Evolutionary conservation across 805 yeast genomes (phyloP), one percentile per base, ranked within the genome.

Genomic region (Clavispora vitiphila): DNA sequence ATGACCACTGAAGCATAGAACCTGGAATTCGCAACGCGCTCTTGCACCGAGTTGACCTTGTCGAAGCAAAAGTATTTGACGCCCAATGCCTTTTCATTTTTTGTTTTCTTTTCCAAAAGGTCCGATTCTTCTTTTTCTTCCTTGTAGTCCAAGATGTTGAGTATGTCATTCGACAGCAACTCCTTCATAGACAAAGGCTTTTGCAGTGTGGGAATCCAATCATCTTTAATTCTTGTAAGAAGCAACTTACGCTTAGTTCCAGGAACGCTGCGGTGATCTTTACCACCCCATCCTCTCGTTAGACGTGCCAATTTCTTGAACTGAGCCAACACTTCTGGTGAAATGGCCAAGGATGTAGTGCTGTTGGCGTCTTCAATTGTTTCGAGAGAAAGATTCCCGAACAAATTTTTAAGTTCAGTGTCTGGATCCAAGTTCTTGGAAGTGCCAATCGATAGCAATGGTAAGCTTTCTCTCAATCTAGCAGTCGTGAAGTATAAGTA

Each of bases 271-370:
- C 83, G 63, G 47, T 81, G 77, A 54, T 86, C 95, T 47, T 77
- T 76, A 0, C 95, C 95, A 35, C 88, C 84, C 96, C 96, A 87
- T 19, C 88, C 89, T 52, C 86, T 72, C 1, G 86, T 78, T n/a
- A 75, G 57, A 41, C 73, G 67, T 7, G 78, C 72, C 62, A 73
- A 47, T 61, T 72, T 72, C 51, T 78, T 82, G 49, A 83, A 76
- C 53, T 81, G 86, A 38, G 71, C 76, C 42, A 84, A 60, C 15
- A 78, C 75, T 46, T 83, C 89, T 0, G 90, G 91, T 0, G 85
- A 75, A 0, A 80, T 74, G 26, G 82, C 77, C 2, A 81, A 68
- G 0, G 90, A 79, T 0, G 89, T 76, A n/a, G 87, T 77, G 1
- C 85, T 74, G 51, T 83, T 84, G 0, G 87, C 89, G 58, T 85